Base-by-base conservation (phyloP, 352 stramenopile genomes). In the Pythium phragmiticola region DNA sequence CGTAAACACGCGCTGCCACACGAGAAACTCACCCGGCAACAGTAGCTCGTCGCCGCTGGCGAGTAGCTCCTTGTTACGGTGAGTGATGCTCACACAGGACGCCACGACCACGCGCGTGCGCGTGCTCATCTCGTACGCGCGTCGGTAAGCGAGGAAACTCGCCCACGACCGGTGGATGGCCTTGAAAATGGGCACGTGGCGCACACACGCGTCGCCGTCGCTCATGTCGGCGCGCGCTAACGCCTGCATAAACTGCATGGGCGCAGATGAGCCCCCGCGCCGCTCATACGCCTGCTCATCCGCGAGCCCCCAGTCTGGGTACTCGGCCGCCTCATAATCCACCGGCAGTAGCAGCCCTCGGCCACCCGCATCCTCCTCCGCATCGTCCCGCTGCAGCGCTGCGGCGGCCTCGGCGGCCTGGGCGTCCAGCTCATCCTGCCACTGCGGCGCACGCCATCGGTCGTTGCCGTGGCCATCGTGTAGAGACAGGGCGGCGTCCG, bases 101-200 rank as follows among this genome's bases (percentile, higher is more conserved):
- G 30, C 17, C 23, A 57, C 23, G 13, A 41, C 36, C 11, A 67
- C 14, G 12, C 26, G 52, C 51, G 48, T 23, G 21, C 46, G 23
- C 21, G 55, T 67, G 51, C 60, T 45, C 52, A 14, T 14, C n/a
- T 62, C 60, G 36, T 67, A 67, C 6, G 16, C 60, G 52, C 45
- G 60, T n/a, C 41, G 46, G 45, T 61, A 46, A 43, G n/a, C 4
- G 2, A 57, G 26, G 33, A 67, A 62, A 9, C 33, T n/a, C 34
- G 53, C 53, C 60, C 60, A 67, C 21, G 60, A 67, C 9, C 60
- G 60, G 16, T 67, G 60, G 43, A 67, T 55, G 17, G 52, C 52
- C 33, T 36, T 45, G 12, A 60, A 13, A 9, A 48, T 16, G 43
- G 59, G 26, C 14, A 60, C 60, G n/a, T 42, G 23, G 19, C 13